Conservation (phyloP, 2,329 filamentous ascomycete species). For the Onygenales sp. region DNA sequence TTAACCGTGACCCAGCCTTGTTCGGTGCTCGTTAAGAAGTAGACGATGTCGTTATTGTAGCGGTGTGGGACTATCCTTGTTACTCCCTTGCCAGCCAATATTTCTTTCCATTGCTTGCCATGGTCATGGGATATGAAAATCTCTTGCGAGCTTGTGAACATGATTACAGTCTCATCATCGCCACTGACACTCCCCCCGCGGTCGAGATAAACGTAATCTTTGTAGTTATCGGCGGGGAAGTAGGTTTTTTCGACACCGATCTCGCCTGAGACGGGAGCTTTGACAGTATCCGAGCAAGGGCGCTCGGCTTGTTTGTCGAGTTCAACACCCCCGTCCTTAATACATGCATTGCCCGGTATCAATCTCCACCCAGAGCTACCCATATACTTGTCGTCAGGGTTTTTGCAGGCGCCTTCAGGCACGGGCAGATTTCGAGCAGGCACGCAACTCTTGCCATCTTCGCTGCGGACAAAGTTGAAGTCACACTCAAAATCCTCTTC, state of each 20-base stretch:
- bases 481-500: conserved; percentile 90
- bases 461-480: conserved; percentile 69
- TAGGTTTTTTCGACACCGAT: conserved; percentile 51
- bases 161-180: conserved; percentile 63
- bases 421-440: conserved; percentile 52
- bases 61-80: conserved; percentile 64
- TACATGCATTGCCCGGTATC: conserved; percentile 75
- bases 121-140: conserved; percentile 75
- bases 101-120: conserved; percentile 73
- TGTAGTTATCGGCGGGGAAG: conserved; percentile 53
- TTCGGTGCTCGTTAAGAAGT: conserved; percentile 64
- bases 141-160: conserved; percentile 49
- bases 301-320: conserved; percentile 66
- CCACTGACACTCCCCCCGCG: conserved; percentile 54
- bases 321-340: conserved; percentile 49
- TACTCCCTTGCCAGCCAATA: conserved; percentile 61
- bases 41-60: conserved; percentile 76
- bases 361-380: conserved; percentile 85
- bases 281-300: conserved; percentile 58
- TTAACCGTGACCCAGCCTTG: conserved; percentile 73
- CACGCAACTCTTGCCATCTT: conserved; percentile 60
- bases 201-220: conserved; percentile 67
- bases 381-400: conserved; percentile 62
- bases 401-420: conserved; percentile 66
- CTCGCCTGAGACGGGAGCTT: conserved; percentile 52